Evolutionary conservation across 2,329 filamentous ascomycete genomes (phyloP).

Genomic region (Trichoderma hamatum): DNA sequence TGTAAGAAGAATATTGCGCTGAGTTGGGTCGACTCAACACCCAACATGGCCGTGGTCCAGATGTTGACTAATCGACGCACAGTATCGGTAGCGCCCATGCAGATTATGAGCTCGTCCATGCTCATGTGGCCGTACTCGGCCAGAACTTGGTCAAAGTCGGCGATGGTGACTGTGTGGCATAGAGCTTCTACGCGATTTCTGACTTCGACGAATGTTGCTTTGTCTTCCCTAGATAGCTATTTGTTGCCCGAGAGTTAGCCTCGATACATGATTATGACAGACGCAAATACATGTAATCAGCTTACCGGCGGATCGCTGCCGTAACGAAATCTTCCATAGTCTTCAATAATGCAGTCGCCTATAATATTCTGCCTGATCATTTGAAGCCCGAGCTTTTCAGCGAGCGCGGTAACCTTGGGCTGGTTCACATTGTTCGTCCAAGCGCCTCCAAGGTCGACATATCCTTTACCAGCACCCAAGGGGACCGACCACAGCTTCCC

Average conservation of each 20-base stretch:
- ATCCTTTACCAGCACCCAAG: conserved; percentile 39
- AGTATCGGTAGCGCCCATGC: neutral
- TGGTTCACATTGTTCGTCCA: conserved; percentile 64
- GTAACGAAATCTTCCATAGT: conserved; percentile 8
- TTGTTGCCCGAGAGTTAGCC: neutral
- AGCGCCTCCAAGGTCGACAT: conserved; percentile 57
- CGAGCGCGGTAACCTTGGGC: conserved; percentile 47
- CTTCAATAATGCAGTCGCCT: neutral
- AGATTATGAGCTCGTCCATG: conserved; percentile 1
- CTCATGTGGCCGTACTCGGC: neutral
- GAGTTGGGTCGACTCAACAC: conserved; percentile 6
- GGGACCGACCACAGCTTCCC: conserved; percentile 53
- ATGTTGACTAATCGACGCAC: conserved; percentile 1
- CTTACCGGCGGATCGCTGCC: neutral
- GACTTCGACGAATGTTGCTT: neutral
- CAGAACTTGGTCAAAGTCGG: neutral
- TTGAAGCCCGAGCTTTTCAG: conserved; percentile 46
- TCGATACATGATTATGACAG: neutral
- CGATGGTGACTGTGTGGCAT: neutral
- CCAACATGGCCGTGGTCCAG: conserved; percentile 17
- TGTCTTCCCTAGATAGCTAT: neutral
- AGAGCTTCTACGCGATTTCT: neutral
- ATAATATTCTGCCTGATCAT: conserved; percentile 50
- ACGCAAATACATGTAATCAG: neutral
- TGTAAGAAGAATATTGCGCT: conserved; percentile 13